A percentile compares a stretch with the other conserved stretches of the same genome.
Evolutionary conservation across 345 rosid species (phyloP).

Genomic region (Lepidium aucheri): DNA sequence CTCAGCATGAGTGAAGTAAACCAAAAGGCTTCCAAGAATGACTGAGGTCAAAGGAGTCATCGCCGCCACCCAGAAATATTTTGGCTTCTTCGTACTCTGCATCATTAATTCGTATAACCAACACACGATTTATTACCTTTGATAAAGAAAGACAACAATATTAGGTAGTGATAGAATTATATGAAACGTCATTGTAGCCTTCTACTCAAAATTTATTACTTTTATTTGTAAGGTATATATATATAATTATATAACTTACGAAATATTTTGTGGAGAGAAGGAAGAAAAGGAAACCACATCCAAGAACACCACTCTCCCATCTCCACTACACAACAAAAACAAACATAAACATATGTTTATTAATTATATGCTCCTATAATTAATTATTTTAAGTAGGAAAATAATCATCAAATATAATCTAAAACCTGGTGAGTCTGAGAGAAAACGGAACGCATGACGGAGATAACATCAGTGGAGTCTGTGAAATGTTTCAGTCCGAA

Average conservation of each 20-base stretch:
- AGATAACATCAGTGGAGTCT: constrained; percentile 61
- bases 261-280: constrained; percentile 63
- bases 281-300: constrained; percentile 82
- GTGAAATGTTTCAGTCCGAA: constrained; percentile 82
- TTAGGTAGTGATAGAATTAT: no score
- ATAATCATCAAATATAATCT: neutral
- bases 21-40: constrained; percentile 77
- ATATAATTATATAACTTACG: constrained; percentile 36
- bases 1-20: constrained; percentile 80
- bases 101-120: neutral
- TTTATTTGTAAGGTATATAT: neutral
- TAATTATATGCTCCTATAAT: neutral
- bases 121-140: neutral
- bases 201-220: neutral
- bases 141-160: neutral
- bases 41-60: constrained; percentile 89
- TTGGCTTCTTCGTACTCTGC: constrained; percentile 68
- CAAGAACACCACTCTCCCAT: constrained; percentile 90
- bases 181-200: no score
- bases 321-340: constrained; percentile 63
- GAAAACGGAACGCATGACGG: constrained; percentile 77
- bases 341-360: constrained; percentile 5
- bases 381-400: neutral
- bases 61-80: constrained; percentile 84
- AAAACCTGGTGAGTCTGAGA: constrained; percentile 60